Evolutionary conservation across 257 asterid genomes (phyloP), one percentile per base, ranked within the genome.

Genomic region (Cynanchum wilfordii): DNA sequence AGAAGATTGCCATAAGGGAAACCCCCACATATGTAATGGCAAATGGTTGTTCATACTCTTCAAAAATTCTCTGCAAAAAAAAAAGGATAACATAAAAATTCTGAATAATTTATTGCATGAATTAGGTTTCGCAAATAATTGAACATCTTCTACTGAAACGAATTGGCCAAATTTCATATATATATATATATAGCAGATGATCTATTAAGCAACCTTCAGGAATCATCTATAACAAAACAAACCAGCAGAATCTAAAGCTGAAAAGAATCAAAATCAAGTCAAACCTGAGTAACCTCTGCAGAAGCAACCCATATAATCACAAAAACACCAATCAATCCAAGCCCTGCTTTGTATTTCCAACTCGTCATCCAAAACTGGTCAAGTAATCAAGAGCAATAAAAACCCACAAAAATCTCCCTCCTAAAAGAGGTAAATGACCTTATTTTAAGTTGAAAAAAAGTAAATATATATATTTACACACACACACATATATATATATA

Each of bases 261-360:
- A 66, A 60, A 51, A 24, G 22, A 56, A 56, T 56, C 66, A 66
- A 68, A 54, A n/a, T 20, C 38, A 33, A 33, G 2, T 8, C 71
- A 30, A 52, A 91, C 97, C 97, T 88, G 95, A n/a, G 97, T 91
- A 81, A 89, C 78, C 85, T 91, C 97, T 8, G 97, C 96, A 58
- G 93, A 82, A 77, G 91, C 76, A 73, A 91, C 97, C 96, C 97
- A 91, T 79, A 89, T 88, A 65, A 91, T 51, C 67, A 91, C 97
- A 83, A 88, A 83, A 68, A 86, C 84, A 73, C 93, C 97, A 71
- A 91, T 91, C 81, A 89, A 73, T 63, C 84, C 91, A 82, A 89
- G 77, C 44, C 96, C 96, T 2, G 93, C 87, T 72, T 71, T 76
- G 70, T 91, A 89, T 81, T 83, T 86, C 93, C 93, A 89, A 62